Conservation (phyloP, 208 protist species). For the Wallacemonas sp. region DNA sequence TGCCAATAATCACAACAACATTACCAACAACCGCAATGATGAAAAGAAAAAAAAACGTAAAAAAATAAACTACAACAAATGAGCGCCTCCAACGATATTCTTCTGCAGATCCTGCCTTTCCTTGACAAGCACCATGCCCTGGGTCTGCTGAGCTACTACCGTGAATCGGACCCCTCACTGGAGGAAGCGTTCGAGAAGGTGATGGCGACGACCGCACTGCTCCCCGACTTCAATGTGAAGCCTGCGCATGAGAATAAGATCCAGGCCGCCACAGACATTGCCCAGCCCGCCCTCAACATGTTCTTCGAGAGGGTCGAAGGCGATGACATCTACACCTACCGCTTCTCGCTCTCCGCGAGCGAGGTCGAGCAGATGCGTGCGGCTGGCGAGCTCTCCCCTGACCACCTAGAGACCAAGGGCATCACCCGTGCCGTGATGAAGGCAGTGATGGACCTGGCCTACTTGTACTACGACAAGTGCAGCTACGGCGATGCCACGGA, state of each 20-base stretch:
- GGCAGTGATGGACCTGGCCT: conserved; percentile 76
- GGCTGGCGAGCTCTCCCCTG: conserved; percentile 71
- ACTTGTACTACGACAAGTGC: conserved; percentile 86
- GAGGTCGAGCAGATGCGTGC: conserved; percentile 75
- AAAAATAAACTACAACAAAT: not conserved
- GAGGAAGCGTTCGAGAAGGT: conserved; percentile 65
- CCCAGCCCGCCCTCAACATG: conserved; percentile 63
- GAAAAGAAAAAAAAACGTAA: not conserved
- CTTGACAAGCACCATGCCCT: conserved; percentile 90
- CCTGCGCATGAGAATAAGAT: conserved; percentile 74
- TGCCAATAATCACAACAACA: not conserved
- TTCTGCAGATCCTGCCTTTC: conserved; percentile 68
- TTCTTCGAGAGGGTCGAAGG: conserved; percentile 76
- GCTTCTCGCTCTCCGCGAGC: conserved; percentile 72
- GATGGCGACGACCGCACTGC: conserved; percentile 72
- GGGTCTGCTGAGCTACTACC: conserved; percentile 75
- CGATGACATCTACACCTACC: conserved; percentile 64
- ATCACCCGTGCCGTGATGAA: conserved; percentile 73
- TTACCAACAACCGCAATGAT: not conserved
- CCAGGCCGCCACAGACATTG: conserved; percentile 42
- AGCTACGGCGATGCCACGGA: conserved; percentile 81
- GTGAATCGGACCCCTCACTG: conserved; percentile 66
- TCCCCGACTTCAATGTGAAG: conserved; percentile 62
- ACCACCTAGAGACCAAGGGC: conserved; percentile 70
- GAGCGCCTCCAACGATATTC: conserved; percentile 57